These are phyloP conservation scores for Trifolium subterraneum DNA, from an alignment of 306 rosid species.

Conservation along the genomic window DNA sequence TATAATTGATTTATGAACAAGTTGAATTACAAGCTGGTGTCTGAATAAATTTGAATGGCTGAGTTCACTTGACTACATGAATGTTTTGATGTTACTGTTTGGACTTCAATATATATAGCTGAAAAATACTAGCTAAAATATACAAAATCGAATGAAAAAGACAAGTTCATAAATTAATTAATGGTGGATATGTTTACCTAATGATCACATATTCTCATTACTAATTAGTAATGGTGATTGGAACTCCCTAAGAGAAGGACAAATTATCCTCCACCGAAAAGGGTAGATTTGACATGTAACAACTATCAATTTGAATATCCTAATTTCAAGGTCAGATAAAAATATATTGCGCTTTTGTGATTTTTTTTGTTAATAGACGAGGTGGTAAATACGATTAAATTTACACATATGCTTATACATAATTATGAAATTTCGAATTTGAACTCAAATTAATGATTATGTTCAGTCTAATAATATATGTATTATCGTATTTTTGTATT, in stretches of 20 bases:
- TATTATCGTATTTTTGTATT: too few species aligned
- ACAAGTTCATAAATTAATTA: conserved; percentile 19
- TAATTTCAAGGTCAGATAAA: too few species aligned
- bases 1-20: neutral
- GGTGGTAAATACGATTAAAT: too few species aligned
- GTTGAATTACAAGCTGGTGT: neutral
- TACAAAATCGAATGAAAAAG: conserved; percentile 22
- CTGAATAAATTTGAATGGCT: neutral
- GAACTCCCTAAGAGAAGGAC: conserved; percentile 44
- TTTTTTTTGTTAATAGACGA: too few species aligned
- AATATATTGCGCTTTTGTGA: too few species aligned
- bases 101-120: neutral
- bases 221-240: conserved; percentile 19
- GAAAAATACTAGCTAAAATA: neutral
- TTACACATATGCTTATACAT: too few species aligned
- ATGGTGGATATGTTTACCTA: neutral
- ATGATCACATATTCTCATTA: conserved; percentile 38
- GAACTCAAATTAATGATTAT: too few species aligned
- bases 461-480: too few species aligned
- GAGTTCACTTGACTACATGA: neutral
- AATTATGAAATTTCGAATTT: too few species aligned
- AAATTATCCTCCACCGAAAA: conserved; percentile 34
- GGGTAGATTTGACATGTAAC: conserved; percentile 35
- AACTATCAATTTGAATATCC: too few species aligned
- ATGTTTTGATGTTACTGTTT: neutral